These are phyloP conservation scores for Stachybotrys echinatus DNA, from an alignment of 2,329 filamentous ascomycete species.

Conservation along the genomic window DNA sequence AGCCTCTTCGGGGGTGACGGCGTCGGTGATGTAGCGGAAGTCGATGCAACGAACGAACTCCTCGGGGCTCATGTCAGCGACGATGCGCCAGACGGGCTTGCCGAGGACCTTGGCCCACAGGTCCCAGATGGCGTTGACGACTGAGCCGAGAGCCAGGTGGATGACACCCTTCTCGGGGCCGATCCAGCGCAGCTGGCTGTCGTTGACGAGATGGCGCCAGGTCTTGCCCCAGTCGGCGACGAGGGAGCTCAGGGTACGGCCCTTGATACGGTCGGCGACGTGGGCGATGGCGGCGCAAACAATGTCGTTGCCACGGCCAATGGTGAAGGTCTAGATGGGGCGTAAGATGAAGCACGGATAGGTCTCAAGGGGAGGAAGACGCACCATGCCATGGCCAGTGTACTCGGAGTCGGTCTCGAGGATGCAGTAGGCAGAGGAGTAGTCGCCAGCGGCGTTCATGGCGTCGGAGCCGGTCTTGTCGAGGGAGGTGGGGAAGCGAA, in stretches of 20 bases:
- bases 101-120: conserved; percentile 84
- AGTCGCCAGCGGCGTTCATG: conserved; percentile 92
- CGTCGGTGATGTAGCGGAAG: conserved; percentile 92
- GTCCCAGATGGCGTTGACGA: conserved; percentile 91
- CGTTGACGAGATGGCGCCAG: conserved; percentile 87
- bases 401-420: conserved; percentile 70
- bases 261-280: conserved; percentile 70
- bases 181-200: conserved; percentile 89
- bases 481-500: conserved; percentile 83
- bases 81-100: conserved; percentile 87
- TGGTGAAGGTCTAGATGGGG: conserved; percentile 61
- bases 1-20: conserved; percentile 82
- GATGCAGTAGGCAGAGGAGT: conserved; percentile 92
- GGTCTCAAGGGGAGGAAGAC: not conserved
- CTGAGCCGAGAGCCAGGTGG: conserved; percentile 81
- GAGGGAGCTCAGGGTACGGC: conserved; percentile 70
- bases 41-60: conserved; percentile 86
- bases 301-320: conserved; percentile 86
- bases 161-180: conserved; percentile 93
- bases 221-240: conserved; percentile 80
- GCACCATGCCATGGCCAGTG: conserved; percentile 74
- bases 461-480: conserved; percentile 96
- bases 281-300: conserved; percentile 80
- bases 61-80: conserved; percentile 84
- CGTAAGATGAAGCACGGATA: not conserved